Evolutionary conservation across 1,284 basidiomycete species (phyloP), one percentile per base, ranked within the genome.

Genomic region (Anthracocystis walkeri): DNA sequence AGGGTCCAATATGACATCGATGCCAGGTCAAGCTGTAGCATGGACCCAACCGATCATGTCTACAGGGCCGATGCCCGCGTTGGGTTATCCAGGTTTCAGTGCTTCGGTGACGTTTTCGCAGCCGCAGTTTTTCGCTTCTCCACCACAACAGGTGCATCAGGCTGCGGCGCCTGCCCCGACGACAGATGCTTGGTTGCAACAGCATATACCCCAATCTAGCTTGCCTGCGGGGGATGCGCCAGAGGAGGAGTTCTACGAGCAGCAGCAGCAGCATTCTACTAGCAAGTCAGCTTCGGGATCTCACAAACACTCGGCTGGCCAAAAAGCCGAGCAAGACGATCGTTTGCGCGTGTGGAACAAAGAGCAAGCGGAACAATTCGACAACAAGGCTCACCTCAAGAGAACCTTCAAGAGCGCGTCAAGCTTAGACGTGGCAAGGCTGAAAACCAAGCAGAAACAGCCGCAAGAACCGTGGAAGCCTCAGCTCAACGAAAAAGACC

Each of bases 61-160:
- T 2, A 23, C 70, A 20, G 61, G 58, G 3, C 33, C 64, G 1
- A 52, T 66, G 42, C 49, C 65, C 0, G 41, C 57, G 1, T 40
- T 73, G 7, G 57, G 65, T 6, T 73, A 73, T 31, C 70, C 70
- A 2, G 65, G 65, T n/a, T 73, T 73, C 54, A 65, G 57, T 20
- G 53, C 70, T n/a, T 59, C 65, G 4, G 61, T 73, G 50, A 68
- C 61, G 25, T 73, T 73, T 44, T 57, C 70, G 18, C 70, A 67
- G 33, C 65, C 70, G 33, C 70, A 73, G 35, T 68, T 73, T 46
- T 73, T 64, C 12, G 45, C 70, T 7, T 51, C 65, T 8, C 61
- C 58, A n/a, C 59, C 64, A 4, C 59, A 58, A 18, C 41, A 52
- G 21, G 41, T 71, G 8, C 63, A 48, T 6, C 41, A 62, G 25